phyloP scores from a whole-genome alignment of 805 yeast species.

The Lipomyces yamanashiensis region DNA sequence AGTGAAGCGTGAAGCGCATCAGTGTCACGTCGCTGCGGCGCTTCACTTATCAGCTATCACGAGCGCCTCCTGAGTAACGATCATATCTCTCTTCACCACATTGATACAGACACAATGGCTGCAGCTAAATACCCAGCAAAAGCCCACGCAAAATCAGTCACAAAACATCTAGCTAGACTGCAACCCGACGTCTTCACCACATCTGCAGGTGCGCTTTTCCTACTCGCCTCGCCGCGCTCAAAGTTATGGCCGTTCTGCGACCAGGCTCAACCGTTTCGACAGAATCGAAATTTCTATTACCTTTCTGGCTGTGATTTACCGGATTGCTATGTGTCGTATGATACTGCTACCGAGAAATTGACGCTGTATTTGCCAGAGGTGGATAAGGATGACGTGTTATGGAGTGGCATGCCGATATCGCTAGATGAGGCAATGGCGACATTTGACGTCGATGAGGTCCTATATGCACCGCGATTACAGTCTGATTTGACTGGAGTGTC shows the following conservation, averaged over 20 bases:
- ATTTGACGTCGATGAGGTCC: conserved; percentile 83
- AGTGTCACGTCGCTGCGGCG: no score
- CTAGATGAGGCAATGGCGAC: conserved; percentile 63
- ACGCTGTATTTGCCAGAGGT: conserved; percentile 80
- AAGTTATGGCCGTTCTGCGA: conserved; percentile 55
- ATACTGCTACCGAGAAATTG: conserved; percentile 57
- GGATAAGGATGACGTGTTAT: conserved; percentile 89
- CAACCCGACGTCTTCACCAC: conserved; percentile 29
- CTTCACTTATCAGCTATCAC: background rate
- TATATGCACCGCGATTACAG: conserved; percentile 60
- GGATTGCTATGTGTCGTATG: conserved; percentile 70
- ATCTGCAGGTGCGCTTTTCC: conserved; percentile 37
- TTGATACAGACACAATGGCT: conserved; percentile 4
- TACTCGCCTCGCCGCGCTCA: conserved; percentile 48
- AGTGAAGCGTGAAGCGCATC: no score
- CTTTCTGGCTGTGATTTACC: conserved; percentile 82
- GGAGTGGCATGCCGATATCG: conserved; percentile 89
- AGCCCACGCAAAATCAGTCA: conserved; percentile 55
- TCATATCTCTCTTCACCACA: background rate
- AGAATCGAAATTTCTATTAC: conserved; percentile 88
- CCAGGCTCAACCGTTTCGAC: conserved; percentile 77
- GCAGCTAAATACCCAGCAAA: conserved; percentile 73
- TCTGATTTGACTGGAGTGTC: conserved; percentile 33
- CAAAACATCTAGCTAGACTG: conserved; percentile 7
- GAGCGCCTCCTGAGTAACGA: background rate